Percentiles rank a stretch among this genome's conserved stretches.
Evolutionary conservation across 306 rosid species (phyloP).

Genomic region (Acacia acuminata): DNA sequence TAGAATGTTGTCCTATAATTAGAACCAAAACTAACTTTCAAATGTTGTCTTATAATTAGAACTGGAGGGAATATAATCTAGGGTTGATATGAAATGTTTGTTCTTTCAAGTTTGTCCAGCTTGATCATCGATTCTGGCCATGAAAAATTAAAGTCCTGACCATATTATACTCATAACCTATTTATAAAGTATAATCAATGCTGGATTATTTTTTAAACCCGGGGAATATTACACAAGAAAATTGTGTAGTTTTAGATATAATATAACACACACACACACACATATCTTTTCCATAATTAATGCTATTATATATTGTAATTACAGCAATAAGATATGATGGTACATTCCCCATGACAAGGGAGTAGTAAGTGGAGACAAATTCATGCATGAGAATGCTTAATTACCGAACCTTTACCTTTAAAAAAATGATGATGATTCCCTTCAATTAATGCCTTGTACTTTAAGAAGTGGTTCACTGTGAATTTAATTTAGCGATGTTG

Average conservation of each 20-base stretch:
- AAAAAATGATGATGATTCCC: constrained; percentile 29
- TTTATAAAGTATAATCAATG: too few species aligned
- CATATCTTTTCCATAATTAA: background rate
- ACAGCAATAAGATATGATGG: background rate
- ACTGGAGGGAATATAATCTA: too few species aligned
- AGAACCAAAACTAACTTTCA: too few species aligned
- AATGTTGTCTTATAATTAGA: too few species aligned
- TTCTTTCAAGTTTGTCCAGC: too few species aligned
- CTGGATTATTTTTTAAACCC: background rate
- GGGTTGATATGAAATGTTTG: background rate
- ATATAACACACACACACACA: too few species aligned
- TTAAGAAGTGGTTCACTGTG: background rate
- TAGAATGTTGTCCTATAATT: too few species aligned
- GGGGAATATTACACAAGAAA: background rate
- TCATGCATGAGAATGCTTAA: constrained; percentile 31
- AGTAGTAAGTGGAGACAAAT: constrained; percentile 30
- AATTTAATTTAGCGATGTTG: background rate
- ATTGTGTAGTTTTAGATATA: background rate
- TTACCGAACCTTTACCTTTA: background rate
- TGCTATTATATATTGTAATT: background rate
- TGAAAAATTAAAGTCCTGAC: too few species aligned
- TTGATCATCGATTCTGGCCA: too few species aligned
- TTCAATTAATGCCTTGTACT: constrained; percentile 16
- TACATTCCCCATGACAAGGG: constrained; percentile 56
- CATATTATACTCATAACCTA: background rate